Evolutionary conservation across 2,329 filamentous ascomycete genomes (phyloP).

Genomic region (Blastomyces silverae): DNA sequence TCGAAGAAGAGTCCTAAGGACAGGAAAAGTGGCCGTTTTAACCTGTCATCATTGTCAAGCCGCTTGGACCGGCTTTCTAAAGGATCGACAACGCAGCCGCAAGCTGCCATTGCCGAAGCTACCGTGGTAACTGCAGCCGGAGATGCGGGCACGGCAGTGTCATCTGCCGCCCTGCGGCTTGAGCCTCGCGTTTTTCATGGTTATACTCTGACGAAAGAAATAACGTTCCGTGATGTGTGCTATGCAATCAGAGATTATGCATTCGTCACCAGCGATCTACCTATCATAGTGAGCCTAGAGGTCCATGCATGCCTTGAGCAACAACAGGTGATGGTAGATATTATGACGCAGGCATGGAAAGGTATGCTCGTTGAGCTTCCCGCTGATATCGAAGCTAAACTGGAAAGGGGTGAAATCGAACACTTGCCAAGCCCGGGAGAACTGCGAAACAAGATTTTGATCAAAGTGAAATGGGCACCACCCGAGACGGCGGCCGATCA

Average conservation of each 20-base stretch:
- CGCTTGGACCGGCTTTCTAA: slow-evolving; percentile 18
- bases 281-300: slow-evolving; percentile 86
- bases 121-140: slow-evolving; percentile 18
- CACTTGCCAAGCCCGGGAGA: slow-evolving; percentile 63
- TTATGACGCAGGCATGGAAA: slow-evolving; percentile 85
- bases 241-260: slow-evolving; percentile 69
- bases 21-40: slow-evolving; percentile 22
- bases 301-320: slow-evolving; percentile 77
- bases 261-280: slow-evolving; percentile 67
- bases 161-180: slow-evolving; percentile 11
- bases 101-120: slow-evolving; percentile 3
- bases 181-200: slow-evolving; percentile 83
- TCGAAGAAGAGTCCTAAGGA: slow-evolving; percentile 25
- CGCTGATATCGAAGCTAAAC: slow-evolving; percentile 52
- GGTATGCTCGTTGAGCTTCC: slow-evolving; percentile 61
- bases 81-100: slow-evolving; percentile 6
- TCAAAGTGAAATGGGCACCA: slow-evolving; percentile 68
- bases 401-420: slow-evolving; percentile 26
- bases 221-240: slow-evolving; percentile 82
- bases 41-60: slow-evolving; percentile 19
- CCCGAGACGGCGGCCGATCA: slow-evolving; percentile 34
- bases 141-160: slow-evolving; percentile 7
- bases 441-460: slow-evolving; percentile 69
- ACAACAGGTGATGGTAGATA: slow-evolving; percentile 85
- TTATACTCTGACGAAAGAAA: slow-evolving; percentile 77